Conservation (phyloP, 2,329 filamentous ascomycete genomes). For the Xylariales sp. region DNA sequence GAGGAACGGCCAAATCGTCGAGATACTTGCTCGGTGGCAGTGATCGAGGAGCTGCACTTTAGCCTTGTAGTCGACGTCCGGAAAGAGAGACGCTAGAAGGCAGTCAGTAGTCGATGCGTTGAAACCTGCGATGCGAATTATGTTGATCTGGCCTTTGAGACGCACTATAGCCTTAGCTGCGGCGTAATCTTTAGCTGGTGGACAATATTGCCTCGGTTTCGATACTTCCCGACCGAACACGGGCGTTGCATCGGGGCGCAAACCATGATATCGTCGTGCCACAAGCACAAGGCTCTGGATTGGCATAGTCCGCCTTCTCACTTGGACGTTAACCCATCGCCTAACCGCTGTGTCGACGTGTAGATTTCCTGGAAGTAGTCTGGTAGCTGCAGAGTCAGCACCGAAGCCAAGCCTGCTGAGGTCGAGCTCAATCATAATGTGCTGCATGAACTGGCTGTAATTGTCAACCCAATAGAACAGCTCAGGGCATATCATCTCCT, state of each 20-base stretch:
- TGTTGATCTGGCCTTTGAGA: conserved; percentile 1
- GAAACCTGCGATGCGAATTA: conserved; percentile 7
- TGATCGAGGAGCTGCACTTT: background rate
- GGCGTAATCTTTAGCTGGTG: conserved; percentile 1
- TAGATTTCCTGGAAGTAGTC: background rate
- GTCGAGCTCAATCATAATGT: conserved; percentile 8
- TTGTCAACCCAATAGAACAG: conserved; percentile 8
- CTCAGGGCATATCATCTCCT: conserved; percentile 2
- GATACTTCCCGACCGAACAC: too few relatives aligned
- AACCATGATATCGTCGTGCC: conserved; percentile 10
- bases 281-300: conserved; percentile 6
- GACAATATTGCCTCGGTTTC: conserved; percentile 4
- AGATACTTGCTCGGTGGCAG: conserved; percentile 2
- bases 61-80: conserved; percentile 1
- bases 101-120: conserved; percentile 1
- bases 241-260: background rate
- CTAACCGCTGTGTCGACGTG: background rate
- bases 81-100: conserved; percentile 2
- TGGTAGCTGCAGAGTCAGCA: background rate
- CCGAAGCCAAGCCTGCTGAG: conserved; percentile 10
- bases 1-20: conserved; percentile 8
- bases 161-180: background rate
- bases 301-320: background rate
- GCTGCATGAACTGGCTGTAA: conserved; percentile 8
- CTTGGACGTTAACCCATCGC: conserved; percentile 1